Conservation (phyloP, 2,329 filamentous ascomycete genomes). For the Aspergillus neoniger region DNA sequence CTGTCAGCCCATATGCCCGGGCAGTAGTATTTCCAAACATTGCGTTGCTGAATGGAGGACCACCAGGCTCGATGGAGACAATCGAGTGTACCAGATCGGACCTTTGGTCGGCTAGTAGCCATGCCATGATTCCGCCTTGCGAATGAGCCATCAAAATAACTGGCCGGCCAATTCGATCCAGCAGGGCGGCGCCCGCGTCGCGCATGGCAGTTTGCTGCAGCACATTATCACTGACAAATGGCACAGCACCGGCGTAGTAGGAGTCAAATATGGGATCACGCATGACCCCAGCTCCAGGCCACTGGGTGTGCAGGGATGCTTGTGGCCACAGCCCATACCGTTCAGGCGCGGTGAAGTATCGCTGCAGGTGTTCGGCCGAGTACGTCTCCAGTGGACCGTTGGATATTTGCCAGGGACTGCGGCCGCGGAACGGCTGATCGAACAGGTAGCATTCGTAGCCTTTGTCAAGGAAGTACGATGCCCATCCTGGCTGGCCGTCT, state of each 20-base stretch:
- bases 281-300: constrained; percentile 38
- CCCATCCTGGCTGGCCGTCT: constrained; percentile 51
- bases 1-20: constrained; percentile 23
- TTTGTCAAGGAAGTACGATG: constrained; percentile 48
- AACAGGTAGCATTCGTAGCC: constrained; percentile 52
- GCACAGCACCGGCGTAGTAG: constrained; percentile 27
- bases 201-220: constrained; percentile 22
- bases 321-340: constrained; percentile 37
- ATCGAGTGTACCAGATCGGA: constrained; percentile 53
- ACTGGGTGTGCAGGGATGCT: constrained; percentile 42
- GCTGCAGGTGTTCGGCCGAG: constrained; percentile 28
- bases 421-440: constrained; percentile 43
- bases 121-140: constrained; percentile 48
- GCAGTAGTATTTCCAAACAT: constrained; percentile 16
- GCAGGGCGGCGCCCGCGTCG: constrained; percentile 22
- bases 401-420: constrained; percentile 28
- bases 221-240: constrained; percentile 17
- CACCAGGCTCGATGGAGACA: constrained; percentile 56
- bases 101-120: constrained; percentile 51
- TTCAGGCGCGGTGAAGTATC: constrained; percentile 37
- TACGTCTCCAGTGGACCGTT: constrained; percentile 25
- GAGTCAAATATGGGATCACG: constrained; percentile 33
- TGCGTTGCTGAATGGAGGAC: constrained; percentile 43
- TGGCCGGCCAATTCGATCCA: constrained; percentile 27
- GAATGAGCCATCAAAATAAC: constrained; percentile 50